phyloP scores from a whole-genome alignment of 2,329 filamentous ascomycete genomes.

The Aspergillus pseudoviridinutans region DNA sequence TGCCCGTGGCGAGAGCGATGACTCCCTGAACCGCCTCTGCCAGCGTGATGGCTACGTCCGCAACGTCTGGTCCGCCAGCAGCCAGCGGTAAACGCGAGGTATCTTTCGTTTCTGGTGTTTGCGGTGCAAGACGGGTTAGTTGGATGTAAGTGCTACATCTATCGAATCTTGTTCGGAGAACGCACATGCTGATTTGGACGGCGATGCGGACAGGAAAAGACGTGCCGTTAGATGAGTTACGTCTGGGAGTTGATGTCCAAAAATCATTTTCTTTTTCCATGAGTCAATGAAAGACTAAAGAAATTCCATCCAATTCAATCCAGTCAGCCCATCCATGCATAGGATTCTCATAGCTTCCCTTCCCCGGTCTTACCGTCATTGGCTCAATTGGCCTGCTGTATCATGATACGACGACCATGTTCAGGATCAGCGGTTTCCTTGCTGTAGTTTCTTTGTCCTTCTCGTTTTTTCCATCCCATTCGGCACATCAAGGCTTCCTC shows the following conservation, averaged over 20 bases:
- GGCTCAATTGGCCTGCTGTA: not conserved
- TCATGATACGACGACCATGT: not conserved
- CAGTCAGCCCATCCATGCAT: constrained; percentile 2
- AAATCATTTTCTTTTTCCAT: not conserved
- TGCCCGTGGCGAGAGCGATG: constrained; percentile 96
- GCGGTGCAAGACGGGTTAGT: constrained; percentile 20
- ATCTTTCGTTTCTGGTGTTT: constrained; percentile 3
- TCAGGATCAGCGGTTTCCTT: not conserved
- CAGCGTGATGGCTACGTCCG: constrained; percentile 97
- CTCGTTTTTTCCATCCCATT: constrained; percentile 6
- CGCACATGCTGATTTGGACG: constrained; percentile 1
- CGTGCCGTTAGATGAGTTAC: not conserved
- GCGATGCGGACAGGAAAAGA: constrained; percentile 12
- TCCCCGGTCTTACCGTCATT: not conserved
- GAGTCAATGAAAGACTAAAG: constrained; percentile 2
- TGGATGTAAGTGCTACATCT: constrained; percentile 22
- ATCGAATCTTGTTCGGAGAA: not conserved
- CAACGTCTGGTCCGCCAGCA: constrained; percentile 82
- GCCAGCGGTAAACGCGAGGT: constrained; percentile 46
- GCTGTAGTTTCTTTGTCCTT: not conserved
- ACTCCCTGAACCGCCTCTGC: constrained; percentile 89
- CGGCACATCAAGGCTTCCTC: constrained; percentile 47
- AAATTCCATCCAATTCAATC: constrained; percentile 2
- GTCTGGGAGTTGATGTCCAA: not conserved
- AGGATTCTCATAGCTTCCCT: constrained; percentile 1